A percentile compares a stretch with the other conserved stretches of the same genome.
Conservation (phyloP, 1,139 yeast genomes). For the Casaregolazyma lundiana region DNA sequence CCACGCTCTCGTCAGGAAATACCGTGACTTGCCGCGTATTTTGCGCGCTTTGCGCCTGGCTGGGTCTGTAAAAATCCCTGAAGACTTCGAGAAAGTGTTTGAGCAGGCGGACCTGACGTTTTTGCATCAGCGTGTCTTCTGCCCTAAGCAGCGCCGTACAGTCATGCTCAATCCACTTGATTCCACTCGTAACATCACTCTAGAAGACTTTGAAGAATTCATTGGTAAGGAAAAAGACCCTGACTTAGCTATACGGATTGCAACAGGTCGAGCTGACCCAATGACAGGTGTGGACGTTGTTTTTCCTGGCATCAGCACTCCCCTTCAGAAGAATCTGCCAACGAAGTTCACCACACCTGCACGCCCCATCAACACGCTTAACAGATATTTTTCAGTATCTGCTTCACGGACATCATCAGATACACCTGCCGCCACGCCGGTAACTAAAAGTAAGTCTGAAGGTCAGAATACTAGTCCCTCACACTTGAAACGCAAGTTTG, state of each 20-base stretch:
- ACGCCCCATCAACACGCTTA: constrained; percentile 1
- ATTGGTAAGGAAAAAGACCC: constrained; percentile 54
- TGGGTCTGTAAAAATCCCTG: constrained; percentile 56
- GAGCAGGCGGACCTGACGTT: constrained; percentile 73
- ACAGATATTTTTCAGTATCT: constrained; percentile 1
- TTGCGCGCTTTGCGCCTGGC: constrained; percentile 49
- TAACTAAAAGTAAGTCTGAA: neutral
- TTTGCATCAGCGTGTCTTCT: constrained; percentile 78
- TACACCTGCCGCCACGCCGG: constrained; percentile 1
- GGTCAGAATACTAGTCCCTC: constrained; percentile 2
- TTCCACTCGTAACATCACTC: constrained; percentile 21
- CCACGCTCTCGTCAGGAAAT: constrained; percentile 52
- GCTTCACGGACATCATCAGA: neutral
- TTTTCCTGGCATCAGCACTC: neutral
- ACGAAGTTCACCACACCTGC: neutral
- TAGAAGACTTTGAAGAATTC: constrained; percentile 47
- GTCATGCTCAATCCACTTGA: constrained; percentile 57
- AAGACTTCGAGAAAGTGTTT: constrained; percentile 55
- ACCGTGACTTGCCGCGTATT: constrained; percentile 45
- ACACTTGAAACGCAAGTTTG: constrained; percentile 1
- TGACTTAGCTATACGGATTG: constrained; percentile 50
- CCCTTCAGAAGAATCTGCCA: neutral
- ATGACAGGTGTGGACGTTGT: constrained; percentile 41
- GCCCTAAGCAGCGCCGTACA: constrained; percentile 50
- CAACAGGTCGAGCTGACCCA: constrained; percentile 67